Base-by-base conservation (phyloP, 371 early-diverging fungal species). In the Mycotypha africana region DNA sequence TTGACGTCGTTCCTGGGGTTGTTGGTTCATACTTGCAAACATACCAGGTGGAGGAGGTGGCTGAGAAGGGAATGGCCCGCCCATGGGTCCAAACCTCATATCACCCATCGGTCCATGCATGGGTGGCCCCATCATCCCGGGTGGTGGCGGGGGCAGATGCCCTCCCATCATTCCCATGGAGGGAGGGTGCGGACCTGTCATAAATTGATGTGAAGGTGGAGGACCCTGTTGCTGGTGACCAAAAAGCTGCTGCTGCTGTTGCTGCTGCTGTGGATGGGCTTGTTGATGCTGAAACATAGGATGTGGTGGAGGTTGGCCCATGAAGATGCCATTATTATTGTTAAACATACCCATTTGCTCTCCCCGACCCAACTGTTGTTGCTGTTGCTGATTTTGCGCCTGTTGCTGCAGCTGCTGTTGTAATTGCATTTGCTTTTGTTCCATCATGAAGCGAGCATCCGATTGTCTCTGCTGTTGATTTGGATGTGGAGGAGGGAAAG, bases 211-310 rank as follows among this genome's bases (percentile, higher is more conserved):
- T n/a, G n/a, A n/a, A 2, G 38, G 43, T 15, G 44, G 51, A 19
- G 47, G 62, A 14, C 35, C 38, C 30, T 26, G 22, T 7, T 42
- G 42, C 32, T 42, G 42, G 22, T 7, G 51, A 33, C 45, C 45
- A 38, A 54, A 48, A 21, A 38, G 51, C 23, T 28, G 30, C 25
- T 47, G 53, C 11, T 50, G 48, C 34, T 41, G 50, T 2, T 42
- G 39, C 25, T 51, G 57, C 17, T 43, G 44, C 25, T 43, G 53
- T 34, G 43, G 61, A 10, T 11, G 45, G 6, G 21, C 48, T n/a
- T 49, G 49, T 15, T 41, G 47, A 9, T 40, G 56, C 14, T 8
- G 91, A 82, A 58, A 90, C 91, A 56, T 90, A 90, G 17, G 86
- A n/a, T n/a, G n/a, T n/a, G n/a, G n/a, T n/a, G n/a, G n/a, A n/a